Evolutionary conservation across 768 basidiomycete genomes (phyloP).

Genomic region (Auricularia sp.): DNA sequence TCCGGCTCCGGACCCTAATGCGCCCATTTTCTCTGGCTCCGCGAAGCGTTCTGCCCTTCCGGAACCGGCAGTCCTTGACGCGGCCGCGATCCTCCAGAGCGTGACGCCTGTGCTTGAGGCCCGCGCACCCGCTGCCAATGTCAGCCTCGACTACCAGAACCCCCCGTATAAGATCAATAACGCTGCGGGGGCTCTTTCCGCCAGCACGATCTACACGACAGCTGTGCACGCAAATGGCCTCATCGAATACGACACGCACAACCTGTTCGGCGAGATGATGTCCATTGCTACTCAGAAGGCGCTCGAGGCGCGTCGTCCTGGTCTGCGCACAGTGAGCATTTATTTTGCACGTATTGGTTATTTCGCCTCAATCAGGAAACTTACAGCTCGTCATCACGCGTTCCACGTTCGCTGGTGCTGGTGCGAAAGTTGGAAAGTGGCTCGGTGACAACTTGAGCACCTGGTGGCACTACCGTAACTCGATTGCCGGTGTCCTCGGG

Average conservation of each 20-base stretch:
- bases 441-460: constrained; percentile 45
- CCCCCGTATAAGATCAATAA: constrained; percentile 57
- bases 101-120: not conserved
- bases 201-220: constrained; percentile 39
- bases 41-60: not conserved
- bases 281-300: constrained; percentile 49
- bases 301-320: constrained; percentile 53
- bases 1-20: constrained; percentile 41
- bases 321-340: constrained; percentile 30
- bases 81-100: not conserved
- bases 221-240: constrained; percentile 48
- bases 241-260: constrained; percentile 33
- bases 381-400: constrained; percentile 51
- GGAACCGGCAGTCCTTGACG: constrained; percentile 19
- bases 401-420: constrained; percentile 64
- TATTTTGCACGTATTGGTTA: constrained; percentile 2
- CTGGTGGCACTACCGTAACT: constrained; percentile 49
- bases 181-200: constrained; percentile 41
- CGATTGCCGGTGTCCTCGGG: constrained; percentile 58
- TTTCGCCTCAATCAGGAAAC: not conserved
- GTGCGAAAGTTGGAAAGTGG: constrained; percentile 62
- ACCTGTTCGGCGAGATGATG: constrained; percentile 67
- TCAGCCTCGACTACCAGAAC: constrained; percentile 26
- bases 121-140: not conserved
- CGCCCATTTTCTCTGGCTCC: constrained; percentile 38